These are phyloP conservation scores for Neurospora hispaniola DNA, from an alignment of 495 filamentous ascomycete species.

Conservation along the genomic window DNA sequence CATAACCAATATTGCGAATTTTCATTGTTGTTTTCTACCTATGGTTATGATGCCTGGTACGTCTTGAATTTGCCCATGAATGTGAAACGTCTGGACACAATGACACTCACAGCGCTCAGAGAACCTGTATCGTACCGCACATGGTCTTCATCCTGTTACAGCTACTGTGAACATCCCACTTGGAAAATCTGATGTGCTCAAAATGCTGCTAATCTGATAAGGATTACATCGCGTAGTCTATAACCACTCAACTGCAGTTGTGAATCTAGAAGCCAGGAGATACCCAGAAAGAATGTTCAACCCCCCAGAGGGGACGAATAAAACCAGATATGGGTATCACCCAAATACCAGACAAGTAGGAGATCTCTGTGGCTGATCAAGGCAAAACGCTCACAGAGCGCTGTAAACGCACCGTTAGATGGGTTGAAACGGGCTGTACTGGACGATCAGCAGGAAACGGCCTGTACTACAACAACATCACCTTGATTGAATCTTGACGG, in stretches of 20 bases:
- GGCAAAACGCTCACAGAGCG: background rate
- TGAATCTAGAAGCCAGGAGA: background rate
- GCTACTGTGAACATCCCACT: background rate
- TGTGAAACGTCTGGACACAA: background rate
- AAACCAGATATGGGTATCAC: background rate
- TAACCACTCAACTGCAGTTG: background rate
- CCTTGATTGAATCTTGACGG: background rate
- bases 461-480: background rate
- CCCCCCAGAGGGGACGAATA: background rate
- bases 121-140: background rate
- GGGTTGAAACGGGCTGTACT: background rate
- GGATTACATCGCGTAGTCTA: background rate
- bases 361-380: background rate
- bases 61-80: background rate
- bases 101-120: background rate
- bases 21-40: background rate
- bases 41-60: background rate
- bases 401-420: background rate
- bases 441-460: background rate
- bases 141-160: background rate
- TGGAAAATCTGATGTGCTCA: background rate
- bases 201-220: background rate
- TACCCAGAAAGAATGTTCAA: background rate
- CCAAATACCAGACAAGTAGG: background rate
- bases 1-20: background rate